Conservation (phyloP, 2,329 filamentous ascomycete genomes). For the Diaporthe destruens region DNA sequence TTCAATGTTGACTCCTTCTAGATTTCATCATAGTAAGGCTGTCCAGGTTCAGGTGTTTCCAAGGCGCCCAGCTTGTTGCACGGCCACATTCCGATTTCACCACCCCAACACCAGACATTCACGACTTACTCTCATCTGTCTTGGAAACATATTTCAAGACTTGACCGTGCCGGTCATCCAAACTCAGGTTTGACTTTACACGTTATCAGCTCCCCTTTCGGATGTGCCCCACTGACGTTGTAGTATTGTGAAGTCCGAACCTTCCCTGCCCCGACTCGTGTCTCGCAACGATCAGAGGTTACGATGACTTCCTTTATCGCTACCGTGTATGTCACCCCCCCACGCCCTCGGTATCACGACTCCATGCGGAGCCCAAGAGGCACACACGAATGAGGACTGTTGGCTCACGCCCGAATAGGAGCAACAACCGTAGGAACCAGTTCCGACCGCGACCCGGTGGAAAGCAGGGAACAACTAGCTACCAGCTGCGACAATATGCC, state of each 20-base stretch:
- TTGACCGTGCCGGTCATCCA: constrained; percentile 2
- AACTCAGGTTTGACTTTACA: constrained; percentile 32
- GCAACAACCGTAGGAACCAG: constrained; percentile 88
- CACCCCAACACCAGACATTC: constrained; percentile 5
- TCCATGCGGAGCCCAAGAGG: constrained; percentile 44
- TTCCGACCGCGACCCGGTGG: constrained; percentile 89
- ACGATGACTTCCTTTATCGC: constrained; percentile 84
- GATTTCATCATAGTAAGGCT: not conserved
- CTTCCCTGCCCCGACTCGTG: constrained; percentile 4
- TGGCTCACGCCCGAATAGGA: constrained; percentile 62
- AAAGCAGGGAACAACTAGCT: constrained; percentile 86
- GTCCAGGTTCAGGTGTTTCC: not conserved
- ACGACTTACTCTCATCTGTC: not conserved
- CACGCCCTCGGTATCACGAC: constrained; percentile 46
- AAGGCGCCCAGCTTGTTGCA: not conserved
- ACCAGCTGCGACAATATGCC: constrained; percentile 97
- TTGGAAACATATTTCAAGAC: constrained; percentile 13
- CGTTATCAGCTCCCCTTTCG: constrained; percentile 5
- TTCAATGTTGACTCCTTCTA: constrained; percentile 11
- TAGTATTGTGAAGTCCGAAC: constrained; percentile 6
- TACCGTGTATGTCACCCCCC: constrained; percentile 78
- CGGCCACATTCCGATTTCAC: constrained; percentile 10
- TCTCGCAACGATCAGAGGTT: constrained; percentile 13
- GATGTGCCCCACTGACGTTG: constrained; percentile 29
- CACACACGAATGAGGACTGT: not conserved